Percentiles rank a stretch among this genome's conserved stretches.
These are phyloP conservation scores for Salvia miltiorrhiza DNA, from an alignment of 257 asterid species.

Conservation along the genomic window DNA sequence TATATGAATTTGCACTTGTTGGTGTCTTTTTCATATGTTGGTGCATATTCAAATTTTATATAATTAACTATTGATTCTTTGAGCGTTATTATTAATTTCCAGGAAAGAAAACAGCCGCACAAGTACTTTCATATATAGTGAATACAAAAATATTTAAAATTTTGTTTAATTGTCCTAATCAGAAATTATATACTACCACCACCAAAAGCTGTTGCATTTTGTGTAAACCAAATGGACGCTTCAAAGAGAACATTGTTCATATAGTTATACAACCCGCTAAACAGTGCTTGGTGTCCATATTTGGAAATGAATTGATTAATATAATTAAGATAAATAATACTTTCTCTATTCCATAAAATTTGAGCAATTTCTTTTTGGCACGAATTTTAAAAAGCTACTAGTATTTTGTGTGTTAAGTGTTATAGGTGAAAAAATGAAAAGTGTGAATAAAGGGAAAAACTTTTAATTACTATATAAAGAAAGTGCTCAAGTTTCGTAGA, in stretches of 20 bases:
- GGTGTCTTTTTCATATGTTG: slow-evolving; percentile 9
- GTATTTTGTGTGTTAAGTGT: too few relatives aligned
- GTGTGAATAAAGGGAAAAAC: too few relatives aligned
- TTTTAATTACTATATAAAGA: too few relatives aligned
- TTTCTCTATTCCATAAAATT: too few relatives aligned
- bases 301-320: too few relatives aligned
- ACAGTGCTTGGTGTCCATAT: too few relatives aligned
- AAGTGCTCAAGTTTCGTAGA: too few relatives aligned
- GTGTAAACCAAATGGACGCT: neutral
- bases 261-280: too few relatives aligned
- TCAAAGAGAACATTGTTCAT: neutral
- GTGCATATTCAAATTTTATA: neutral
- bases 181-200: neutral
- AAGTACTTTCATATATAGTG: neutral
- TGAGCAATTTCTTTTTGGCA: too few relatives aligned
- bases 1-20: neutral
- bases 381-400: too few relatives aligned
- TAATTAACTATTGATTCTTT: neutral
- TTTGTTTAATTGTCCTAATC: neutral
- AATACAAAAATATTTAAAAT: neutral
- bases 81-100: neutral
- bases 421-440: too few relatives aligned
- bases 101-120: neutral
- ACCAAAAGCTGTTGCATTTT: neutral
- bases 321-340: too few relatives aligned